Conservation (phyloP, 345 rosid species). For the Dipteronia dyeriana region DNA sequence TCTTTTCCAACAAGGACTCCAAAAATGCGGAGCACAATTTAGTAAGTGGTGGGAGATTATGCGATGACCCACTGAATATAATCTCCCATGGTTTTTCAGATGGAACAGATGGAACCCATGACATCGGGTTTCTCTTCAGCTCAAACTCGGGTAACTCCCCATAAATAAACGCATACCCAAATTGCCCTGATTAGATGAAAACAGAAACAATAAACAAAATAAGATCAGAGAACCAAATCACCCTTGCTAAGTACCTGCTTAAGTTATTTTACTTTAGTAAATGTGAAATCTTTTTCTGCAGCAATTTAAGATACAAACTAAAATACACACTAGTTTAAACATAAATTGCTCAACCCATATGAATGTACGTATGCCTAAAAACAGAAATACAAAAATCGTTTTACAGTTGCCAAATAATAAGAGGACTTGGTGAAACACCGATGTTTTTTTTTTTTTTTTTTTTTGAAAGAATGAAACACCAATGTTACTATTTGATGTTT, state of each 20-base stretch:
- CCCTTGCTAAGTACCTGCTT: not conserved
- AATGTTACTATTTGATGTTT: too few species aligned
- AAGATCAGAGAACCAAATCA: not conserved
- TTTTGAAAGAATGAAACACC: not conserved
- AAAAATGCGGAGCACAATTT: constrained; percentile 68
- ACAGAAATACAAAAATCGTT: not conserved
- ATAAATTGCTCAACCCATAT: not conserved
- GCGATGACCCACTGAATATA: constrained; percentile 77
- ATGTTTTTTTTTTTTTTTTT: too few species aligned
- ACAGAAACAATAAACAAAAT: not conserved
- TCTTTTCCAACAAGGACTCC: constrained; percentile 79
- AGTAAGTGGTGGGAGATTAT: constrained; percentile 79
- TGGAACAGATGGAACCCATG: constrained; percentile 40
- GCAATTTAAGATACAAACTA: not conserved
- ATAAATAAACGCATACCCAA: constrained; percentile 74
- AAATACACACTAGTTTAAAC: not conserved
- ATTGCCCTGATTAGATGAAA: constrained; percentile 32
- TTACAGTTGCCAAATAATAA: not conserved
- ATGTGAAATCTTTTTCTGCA: not conserved
- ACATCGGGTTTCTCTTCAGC: constrained; percentile 36
- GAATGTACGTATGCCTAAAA: not conserved
- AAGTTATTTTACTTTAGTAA: not conserved
- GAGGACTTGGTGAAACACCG: not conserved
- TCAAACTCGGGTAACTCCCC: constrained; percentile 65
- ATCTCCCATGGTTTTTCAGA: constrained; percentile 87